Conservation (phyloP, 345 rosid species). For the Melaleuca alternifolia region DNA sequence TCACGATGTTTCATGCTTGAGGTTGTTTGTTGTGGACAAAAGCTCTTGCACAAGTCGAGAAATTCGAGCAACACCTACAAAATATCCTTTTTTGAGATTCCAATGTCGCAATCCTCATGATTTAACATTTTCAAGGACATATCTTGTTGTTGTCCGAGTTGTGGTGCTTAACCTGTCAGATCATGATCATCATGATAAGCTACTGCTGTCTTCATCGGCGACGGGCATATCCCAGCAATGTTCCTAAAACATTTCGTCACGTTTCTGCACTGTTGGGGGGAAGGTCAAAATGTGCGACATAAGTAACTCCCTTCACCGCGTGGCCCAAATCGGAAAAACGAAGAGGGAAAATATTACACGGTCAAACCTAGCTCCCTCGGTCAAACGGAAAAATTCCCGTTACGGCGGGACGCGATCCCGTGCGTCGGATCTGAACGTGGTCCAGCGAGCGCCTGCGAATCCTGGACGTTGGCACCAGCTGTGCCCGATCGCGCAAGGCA, state of each 20-base stretch:
- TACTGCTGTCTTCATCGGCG: background rate
- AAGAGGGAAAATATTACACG: background rate
- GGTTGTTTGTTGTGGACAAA: accelerated
- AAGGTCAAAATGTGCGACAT: background rate
- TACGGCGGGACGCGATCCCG: background rate
- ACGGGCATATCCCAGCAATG: background rate
- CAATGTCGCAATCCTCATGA: background rate
- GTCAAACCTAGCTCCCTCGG: background rate
- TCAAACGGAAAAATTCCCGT: background rate
- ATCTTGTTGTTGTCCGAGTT: background rate
- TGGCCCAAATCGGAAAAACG: background rate
- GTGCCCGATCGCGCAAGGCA: background rate
- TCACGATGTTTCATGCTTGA: accelerated
- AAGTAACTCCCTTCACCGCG: background rate
- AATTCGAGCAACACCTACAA: too few relatives aligned
- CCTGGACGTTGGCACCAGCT: background rate
- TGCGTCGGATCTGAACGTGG: background rate
- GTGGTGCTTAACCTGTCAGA: accelerated
- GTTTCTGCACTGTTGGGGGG: background rate
- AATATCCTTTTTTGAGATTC: background rate
- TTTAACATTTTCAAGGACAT: too few relatives aligned
- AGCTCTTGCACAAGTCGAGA: too few relatives aligned
- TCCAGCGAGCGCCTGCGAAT: accelerated
- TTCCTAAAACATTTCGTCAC: background rate
- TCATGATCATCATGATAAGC: background rate